phyloP scores from a whole-genome alignment of 2,329 filamentous ascomycete species.

The Paracoccidioides lutzii region DNA sequence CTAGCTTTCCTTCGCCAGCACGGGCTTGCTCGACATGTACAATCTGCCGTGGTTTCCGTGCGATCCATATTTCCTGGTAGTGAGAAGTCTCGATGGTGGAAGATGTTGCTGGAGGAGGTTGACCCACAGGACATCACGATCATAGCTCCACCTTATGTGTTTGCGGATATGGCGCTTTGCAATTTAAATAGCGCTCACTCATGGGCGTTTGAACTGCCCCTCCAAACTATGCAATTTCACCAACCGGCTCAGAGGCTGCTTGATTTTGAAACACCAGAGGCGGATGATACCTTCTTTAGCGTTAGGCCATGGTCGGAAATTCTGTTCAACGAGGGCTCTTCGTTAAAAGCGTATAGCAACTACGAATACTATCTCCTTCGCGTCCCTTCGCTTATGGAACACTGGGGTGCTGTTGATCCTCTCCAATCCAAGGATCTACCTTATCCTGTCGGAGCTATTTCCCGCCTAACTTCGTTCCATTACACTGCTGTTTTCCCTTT shows the following conservation, averaged over 20 bases:
- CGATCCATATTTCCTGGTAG: conserved; percentile 29
- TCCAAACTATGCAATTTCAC: conserved; percentile 45
- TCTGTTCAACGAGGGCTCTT: conserved; percentile 63
- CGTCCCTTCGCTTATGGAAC: conserved; percentile 48
- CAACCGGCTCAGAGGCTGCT: conserved; percentile 5
- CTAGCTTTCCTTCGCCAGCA: conserved; percentile 26
- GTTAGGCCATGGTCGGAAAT: conserved; percentile 53
- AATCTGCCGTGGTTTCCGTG: conserved; percentile 36
- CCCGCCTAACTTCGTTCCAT: conserved; percentile 30
- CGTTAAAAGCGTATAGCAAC: conserved; percentile 54
- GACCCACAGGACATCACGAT: conserved; percentile 44
- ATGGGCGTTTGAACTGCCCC: conserved; percentile 52
- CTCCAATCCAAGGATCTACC: conserved; percentile 11
- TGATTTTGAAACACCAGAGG: conserved; percentile 19
- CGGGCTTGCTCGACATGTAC: conserved; percentile 28
- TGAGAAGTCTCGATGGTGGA: conserved; percentile 39
- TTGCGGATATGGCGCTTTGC: conserved; percentile 49
- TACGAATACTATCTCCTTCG: conserved; percentile 58
- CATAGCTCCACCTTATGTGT: conserved; percentile 47
- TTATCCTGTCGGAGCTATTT: conserved; percentile 34
- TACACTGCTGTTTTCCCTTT: conserved; percentile 59
- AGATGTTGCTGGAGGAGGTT: conserved; percentile 40
- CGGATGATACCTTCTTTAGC: conserved; percentile 37
- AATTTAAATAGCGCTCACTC: conserved; percentile 44
- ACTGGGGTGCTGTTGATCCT: conserved; percentile 23